A percentile compares a stretch with the other conserved stretches of the same genome.
Evolutionary conservation across 2,329 filamentous ascomycete species (phyloP).

Genomic region (Nemania bipapillata): DNA sequence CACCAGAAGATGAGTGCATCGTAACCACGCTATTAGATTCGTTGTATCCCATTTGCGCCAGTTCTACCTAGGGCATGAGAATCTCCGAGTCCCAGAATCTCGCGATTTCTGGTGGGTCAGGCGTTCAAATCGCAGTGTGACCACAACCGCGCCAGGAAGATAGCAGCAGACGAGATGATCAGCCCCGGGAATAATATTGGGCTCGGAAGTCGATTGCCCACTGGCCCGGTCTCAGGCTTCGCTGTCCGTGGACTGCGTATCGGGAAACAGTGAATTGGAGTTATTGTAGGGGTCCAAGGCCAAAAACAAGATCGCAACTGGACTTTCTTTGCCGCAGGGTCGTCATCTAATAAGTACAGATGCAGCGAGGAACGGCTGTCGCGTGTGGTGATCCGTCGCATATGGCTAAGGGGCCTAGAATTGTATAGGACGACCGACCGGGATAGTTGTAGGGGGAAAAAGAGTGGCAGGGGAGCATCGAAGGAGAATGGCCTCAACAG

Average conservation of each 20-base stretch:
- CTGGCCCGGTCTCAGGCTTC: conserved; percentile 4
- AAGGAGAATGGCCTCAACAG: not conserved
- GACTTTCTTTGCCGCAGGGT: conserved; percentile 5
- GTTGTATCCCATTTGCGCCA: conserved; percentile 29
- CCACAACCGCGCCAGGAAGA: not conserved
- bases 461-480: conserved; percentile 29
- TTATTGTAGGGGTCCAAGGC: not conserved
- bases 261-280: not conserved
- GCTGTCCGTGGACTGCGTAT: conserved; percentile 8
- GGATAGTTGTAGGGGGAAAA: conserved; percentile 6
- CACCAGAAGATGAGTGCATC: conserved; percentile 70
- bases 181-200: not conserved
- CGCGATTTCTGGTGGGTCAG: not conserved
- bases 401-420: not conserved
- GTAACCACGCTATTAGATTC: conserved; percentile 29
- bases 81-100: conserved; percentile 5
- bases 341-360: conserved; percentile 7
- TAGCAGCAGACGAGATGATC: not conserved
- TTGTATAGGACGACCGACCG: conserved; percentile 2
- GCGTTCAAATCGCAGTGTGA: not conserved
- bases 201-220: not conserved
- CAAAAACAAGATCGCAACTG: conserved; percentile 7
- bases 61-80: conserved; percentile 9
- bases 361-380: conserved; percentile 20
- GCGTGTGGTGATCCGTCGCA: conserved; percentile 4